Evolutionary conservation across 306 rosid genomes (phyloP), one percentile per base, ranked within the genome.

Genomic region (Mucuna pruriens): DNA sequence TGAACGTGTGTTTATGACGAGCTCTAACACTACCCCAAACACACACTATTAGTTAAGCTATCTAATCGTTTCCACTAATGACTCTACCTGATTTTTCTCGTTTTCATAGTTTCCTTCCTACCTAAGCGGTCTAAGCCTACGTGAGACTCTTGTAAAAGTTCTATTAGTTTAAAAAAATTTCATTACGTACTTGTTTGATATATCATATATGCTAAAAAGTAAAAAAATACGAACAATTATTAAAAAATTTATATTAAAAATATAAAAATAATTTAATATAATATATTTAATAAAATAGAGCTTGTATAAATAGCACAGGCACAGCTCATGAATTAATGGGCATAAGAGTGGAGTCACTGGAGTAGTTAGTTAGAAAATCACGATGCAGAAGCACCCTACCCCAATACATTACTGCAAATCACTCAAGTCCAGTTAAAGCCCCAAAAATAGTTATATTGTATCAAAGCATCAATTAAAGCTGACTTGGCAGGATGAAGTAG

Each of bases 371-470:
- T 58, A 0, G 23, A 52, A 73, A 46, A 71, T 48, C n/a, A 22
- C 2, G 67, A 64, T 20, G 69, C 6, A 11, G 74, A 74, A 49
- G 20, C 49, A 62, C 15, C 22, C 44, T 48, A 1, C 20, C 16
- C 44, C 16, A 58, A 55, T 75, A 38, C 17, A 15, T 74, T 29
- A 64, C 44, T 17, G 17, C 75, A 12, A 52, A 15, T 74, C 40
- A 51, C 44, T 61, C 33, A 19, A 40, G 40, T 29, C 9, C 11
- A 74, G 33, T 64, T 54, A 60, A 64, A 19, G 80, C 62, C 70
- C 58, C 55, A 38, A 52, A 52, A 66, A 6, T 38, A 78, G 67
- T 66, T 78, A 78, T 22, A 34, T 20, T 19, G 9, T 44, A 49
- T 66, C 23, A 67, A 78, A 36, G 61, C 31, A 31, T 42, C 42